These are phyloP conservation scores for Helicostylum pulchrum DNA, from an alignment of 192 early-diverging fungal genomes.

Conservation along the genomic window DNA sequence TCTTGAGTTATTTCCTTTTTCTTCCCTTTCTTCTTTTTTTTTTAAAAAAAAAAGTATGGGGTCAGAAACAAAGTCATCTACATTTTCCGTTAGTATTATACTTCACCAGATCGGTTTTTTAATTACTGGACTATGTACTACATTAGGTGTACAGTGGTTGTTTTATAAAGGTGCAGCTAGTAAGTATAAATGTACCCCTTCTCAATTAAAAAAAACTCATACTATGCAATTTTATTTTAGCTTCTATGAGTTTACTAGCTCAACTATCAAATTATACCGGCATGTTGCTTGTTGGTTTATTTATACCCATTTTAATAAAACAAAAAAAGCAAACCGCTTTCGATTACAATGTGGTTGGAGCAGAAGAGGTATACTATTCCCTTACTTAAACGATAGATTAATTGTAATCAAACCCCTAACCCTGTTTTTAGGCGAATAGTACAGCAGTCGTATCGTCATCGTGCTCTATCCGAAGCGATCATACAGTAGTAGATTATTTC, in stretches of 20 bases:
- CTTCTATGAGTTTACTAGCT: constrained; percentile 27
- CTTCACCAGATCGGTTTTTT: constrained; percentile 48
- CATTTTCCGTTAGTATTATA: background rate
- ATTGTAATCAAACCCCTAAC: no score
- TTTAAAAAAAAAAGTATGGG: constrained; percentile 17
- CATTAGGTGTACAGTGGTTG: constrained; percentile 52
- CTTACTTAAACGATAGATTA: no score
- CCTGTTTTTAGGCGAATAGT: no score
- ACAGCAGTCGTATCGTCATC: no score
- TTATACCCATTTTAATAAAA: constrained; percentile 30
- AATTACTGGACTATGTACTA: constrained; percentile 48
- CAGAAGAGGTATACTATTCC: no score
- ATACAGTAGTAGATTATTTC: constrained; percentile 13
- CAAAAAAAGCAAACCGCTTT: background rate
- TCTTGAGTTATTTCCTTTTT: background rate
- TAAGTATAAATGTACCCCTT: constrained; percentile 30
- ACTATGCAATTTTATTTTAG: background rate
- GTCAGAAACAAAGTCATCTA: background rate
- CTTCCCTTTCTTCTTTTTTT: constrained; percentile 7
- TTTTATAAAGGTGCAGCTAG: constrained; percentile 59
- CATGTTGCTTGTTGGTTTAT: constrained; percentile 37
- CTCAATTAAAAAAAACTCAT: background rate
- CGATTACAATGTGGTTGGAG: no score
- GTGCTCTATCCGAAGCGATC: background rate
- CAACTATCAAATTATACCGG: constrained; percentile 36